Evolutionary conservation across 306 rosid species (phyloP).

Genomic region (Vachellia collinsii): DNA sequence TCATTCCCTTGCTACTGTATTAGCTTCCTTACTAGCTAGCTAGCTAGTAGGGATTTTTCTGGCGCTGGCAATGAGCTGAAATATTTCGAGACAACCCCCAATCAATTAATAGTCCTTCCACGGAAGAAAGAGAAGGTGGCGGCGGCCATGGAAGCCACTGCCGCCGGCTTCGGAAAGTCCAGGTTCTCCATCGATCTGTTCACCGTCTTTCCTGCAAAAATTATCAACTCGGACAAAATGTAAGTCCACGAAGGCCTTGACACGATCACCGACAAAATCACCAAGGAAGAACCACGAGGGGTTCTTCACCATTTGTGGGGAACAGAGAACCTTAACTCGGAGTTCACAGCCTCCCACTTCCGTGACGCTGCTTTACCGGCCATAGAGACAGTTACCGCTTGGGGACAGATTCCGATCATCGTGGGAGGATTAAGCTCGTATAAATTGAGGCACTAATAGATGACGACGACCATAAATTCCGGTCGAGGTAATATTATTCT

Average conservation of each 20-base stretch:
- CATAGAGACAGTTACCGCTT: conserved; percentile 47
- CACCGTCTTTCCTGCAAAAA: conserved; percentile 56
- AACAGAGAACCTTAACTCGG: conserved; percentile 47
- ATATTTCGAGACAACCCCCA: conserved; percentile 36
- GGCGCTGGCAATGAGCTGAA: conserved; percentile 42
- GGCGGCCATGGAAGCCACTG: conserved; percentile 76
- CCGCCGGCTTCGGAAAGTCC: conserved; percentile 72
- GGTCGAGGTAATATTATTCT: conserved; percentile 39
- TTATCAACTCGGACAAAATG: conserved; percentile 91
- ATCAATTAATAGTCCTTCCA: conserved; percentile 39
- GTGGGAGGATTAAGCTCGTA: conserved; percentile 92
- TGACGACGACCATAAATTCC: conserved; percentile 48
- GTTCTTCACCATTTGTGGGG: conserved; percentile 84
- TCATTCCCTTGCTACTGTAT: background rate
- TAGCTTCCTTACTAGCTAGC: background rate
- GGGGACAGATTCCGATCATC: conserved; percentile 62
- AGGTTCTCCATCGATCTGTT: conserved; percentile 77
- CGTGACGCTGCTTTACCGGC: conserved; percentile 45
- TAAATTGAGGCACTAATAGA: conserved; percentile 67
- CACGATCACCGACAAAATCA: conserved; percentile 74
- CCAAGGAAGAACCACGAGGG: conserved; percentile 62
- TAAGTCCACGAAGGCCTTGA: conserved; percentile 81
- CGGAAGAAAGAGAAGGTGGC: conserved; percentile 74
- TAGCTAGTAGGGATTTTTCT: background rate
- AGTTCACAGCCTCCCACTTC: conserved; percentile 63